Evolutionary conservation across 768 basidiomycete species (phyloP).

Genomic region (Pleurotus giganteus): DNA sequence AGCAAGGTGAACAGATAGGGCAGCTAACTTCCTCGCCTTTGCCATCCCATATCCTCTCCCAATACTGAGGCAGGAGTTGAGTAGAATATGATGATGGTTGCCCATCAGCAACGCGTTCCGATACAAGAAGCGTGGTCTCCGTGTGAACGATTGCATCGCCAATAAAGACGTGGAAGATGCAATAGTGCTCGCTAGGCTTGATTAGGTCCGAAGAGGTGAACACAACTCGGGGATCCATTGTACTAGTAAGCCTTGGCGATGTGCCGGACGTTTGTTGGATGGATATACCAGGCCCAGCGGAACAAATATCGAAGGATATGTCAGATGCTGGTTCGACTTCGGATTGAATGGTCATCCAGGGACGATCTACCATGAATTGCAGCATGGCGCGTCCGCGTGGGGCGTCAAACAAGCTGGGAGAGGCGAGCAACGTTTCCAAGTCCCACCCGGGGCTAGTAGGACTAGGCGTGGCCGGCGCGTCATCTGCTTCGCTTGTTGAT

Average conservation of each 20-base stretch:
- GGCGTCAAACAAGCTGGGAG: neutral
- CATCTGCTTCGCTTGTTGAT: neutral
- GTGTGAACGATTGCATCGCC: conserved; percentile 20
- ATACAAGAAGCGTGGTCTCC: conserved; percentile 20
- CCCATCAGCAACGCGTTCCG: conserved; percentile 3
- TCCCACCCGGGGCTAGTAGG: neutral
- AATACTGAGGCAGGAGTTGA: conserved; percentile 22
- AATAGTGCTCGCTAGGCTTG: conserved; percentile 16
- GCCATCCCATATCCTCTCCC: conserved; percentile 21
- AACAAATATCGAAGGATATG: neutral
- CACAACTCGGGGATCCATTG: conserved; percentile 18
- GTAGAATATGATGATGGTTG: conserved; percentile 15
- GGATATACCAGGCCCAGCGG: neutral
- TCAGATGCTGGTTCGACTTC: neutral
- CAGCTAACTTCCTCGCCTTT: conserved; percentile 14
- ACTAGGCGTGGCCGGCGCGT: neutral
- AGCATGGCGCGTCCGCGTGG: neutral
- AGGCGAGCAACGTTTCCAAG: neutral
- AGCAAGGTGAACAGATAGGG: neutral
- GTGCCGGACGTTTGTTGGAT: neutral
- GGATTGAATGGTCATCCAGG: neutral
- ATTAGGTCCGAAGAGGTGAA: conserved; percentile 17
- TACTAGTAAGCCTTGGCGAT: conserved; percentile 9
- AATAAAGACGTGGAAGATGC: conserved; percentile 22
- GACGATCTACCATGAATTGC: neutral